Evolutionary conservation across 2,329 filamentous ascomycete species (phyloP).

Genomic region (Coleophoma crateriformis): DNA sequence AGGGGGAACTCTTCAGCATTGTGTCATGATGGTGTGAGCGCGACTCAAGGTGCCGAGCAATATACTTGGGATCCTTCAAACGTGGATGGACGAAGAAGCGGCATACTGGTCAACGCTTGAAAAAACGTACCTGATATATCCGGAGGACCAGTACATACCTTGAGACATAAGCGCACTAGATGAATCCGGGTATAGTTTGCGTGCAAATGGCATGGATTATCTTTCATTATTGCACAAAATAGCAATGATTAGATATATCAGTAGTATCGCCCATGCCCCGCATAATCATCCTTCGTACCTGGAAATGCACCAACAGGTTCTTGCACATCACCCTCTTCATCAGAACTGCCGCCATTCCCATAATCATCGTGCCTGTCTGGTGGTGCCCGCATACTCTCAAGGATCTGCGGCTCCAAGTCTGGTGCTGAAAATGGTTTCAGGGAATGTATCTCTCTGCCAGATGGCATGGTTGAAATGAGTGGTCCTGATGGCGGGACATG

Average conservation of each 20-base stretch:
- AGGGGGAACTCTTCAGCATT: background rate
- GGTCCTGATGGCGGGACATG: slow-evolving; percentile 65
- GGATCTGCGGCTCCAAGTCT: slow-evolving; percentile 53
- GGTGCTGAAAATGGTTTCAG: slow-evolving; percentile 64
- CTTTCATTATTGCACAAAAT: too few species aligned
- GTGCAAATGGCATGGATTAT: too few species aligned
- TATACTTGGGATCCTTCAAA: background rate
- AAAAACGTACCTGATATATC: too few species aligned
- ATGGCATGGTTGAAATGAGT: slow-evolving; percentile 74
- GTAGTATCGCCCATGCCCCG: slow-evolving; percentile 22
- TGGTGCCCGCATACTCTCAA: slow-evolving; percentile 56
- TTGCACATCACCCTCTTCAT: slow-evolving; percentile 20
- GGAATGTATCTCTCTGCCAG: slow-evolving; percentile 78
- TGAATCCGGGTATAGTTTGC: too few species aligned
- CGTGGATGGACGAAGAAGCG: background rate
- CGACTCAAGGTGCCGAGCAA: background rate
- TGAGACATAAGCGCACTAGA: too few species aligned
- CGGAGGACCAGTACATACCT: too few species aligned
- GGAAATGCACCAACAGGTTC: slow-evolving; percentile 44
- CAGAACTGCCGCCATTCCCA: slow-evolving; percentile 36
- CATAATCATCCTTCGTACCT: slow-evolving; percentile 36
- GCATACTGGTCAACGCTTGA: background rate
- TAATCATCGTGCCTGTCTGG: slow-evolving; percentile 40
- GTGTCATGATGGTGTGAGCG: background rate
- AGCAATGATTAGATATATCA: slow-evolving; percentile 5